Conservation (phyloP, 2,329 filamentous ascomycete species). For the Teratosphaeria destructans region DNA sequence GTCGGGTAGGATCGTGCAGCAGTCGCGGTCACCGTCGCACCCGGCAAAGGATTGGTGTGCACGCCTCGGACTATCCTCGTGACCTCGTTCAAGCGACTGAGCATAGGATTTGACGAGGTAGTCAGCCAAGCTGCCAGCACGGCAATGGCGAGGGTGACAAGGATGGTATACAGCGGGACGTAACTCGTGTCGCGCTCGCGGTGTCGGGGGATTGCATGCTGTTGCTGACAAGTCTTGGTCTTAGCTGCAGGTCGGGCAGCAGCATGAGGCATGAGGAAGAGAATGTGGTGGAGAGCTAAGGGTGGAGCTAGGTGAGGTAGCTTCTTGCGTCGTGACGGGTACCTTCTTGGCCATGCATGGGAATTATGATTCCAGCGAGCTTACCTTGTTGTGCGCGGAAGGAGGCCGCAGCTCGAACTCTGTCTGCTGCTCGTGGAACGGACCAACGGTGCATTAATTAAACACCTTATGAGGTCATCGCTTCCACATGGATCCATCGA, state of each 20-base stretch:
- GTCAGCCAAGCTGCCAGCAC: slow-evolving; percentile 1
- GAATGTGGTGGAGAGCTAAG: neutral
- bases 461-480: too few species aligned
- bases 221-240: neutral
- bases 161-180: neutral
- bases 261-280: neutral
- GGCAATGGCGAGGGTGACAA: neutral
- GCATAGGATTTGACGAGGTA: neutral
- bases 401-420: too few species aligned
- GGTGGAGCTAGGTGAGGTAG: neutral
- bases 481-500: too few species aligned
- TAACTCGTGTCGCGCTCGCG: neutral
- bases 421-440: too few species aligned
- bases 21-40: neutral
- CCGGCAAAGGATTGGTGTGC: neutral
- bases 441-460: too few species aligned
- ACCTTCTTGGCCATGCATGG: neutral
- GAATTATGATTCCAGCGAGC: neutral
- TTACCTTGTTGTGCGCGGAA: neutral
- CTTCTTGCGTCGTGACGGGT: neutral
- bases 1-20: neutral
- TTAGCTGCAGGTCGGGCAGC: neutral
- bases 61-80: neutral
- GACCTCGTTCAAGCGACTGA: slow-evolving; percentile 2
- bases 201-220: neutral